phyloP scores from a whole-genome alignment of 768 basidiomycete genomes.

The Russula vinacea region DNA sequence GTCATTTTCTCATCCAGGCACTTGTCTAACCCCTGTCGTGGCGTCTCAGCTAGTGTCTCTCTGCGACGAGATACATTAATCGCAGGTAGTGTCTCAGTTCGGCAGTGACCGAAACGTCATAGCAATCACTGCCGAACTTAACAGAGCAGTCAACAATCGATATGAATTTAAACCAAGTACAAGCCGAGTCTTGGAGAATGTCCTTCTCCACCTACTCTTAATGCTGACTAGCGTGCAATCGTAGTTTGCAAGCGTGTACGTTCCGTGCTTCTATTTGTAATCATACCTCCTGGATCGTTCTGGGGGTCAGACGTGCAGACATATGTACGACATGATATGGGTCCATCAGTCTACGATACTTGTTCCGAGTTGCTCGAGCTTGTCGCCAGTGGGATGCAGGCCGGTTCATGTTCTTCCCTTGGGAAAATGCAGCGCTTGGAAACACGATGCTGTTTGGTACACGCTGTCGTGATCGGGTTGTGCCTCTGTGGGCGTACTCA shows the following conservation, averaged over 20 bases:
- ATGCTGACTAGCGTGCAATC: constrained; percentile 1
- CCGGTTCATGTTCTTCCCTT: not conserved
- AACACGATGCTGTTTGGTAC: constrained; percentile 8
- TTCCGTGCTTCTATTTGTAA: not conserved
- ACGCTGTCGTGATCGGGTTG: constrained; percentile 2
- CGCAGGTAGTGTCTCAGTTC: too few species aligned
- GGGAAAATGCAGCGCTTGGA: constrained; percentile 12
- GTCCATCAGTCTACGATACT: constrained; percentile 12
- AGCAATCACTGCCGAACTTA: too few species aligned
- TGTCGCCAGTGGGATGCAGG: constrained; percentile 16
- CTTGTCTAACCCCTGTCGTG: too few species aligned
- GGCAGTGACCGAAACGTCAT: too few species aligned
- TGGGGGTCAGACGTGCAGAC: constrained; percentile 1
- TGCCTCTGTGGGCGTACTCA: not conserved
- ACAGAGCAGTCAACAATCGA: too few species aligned
- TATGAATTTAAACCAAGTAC: too few species aligned
- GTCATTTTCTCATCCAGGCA: too few species aligned
- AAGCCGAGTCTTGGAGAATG: too few species aligned
- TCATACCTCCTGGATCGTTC: not conserved
- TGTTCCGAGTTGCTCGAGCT: constrained; percentile 15
- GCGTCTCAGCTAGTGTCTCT: too few species aligned
- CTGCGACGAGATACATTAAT: too few species aligned
- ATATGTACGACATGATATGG: not conserved
- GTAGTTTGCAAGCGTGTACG: constrained; percentile 8
- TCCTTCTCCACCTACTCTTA: not conserved